These are phyloP conservation scores for Debaryomyces maramus DNA, from an alignment of 805 yeast genomes.

Conservation along the genomic window DNA sequence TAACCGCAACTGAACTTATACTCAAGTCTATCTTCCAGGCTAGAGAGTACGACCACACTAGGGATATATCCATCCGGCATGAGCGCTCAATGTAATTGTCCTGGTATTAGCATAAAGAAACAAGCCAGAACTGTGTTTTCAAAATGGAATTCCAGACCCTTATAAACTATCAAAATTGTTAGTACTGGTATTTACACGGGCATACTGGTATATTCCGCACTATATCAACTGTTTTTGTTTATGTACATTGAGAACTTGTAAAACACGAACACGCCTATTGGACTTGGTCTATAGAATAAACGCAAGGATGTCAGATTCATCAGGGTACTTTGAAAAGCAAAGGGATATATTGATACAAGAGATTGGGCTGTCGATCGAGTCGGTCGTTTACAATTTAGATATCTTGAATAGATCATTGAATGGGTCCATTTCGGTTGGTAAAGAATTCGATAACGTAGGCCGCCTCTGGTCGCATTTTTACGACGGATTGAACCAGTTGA, in stretches of 20 bases:
- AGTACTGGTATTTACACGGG: neutral
- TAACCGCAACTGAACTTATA: constrained; percentile 18
- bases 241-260: neutral
- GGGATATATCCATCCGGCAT: constrained; percentile 19
- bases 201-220: neutral
- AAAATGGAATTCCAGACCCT: neutral
- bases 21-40: constrained; percentile 23
- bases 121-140: neutral
- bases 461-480: constrained; percentile 71
- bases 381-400: constrained; percentile 62
- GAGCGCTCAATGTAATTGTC: constrained; percentile 23
- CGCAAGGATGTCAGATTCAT: constrained; percentile 2
- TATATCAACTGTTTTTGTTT: neutral
- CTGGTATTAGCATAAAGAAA: constrained; percentile 15
- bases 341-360: constrained; percentile 59
- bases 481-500: constrained; percentile 43
- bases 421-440: constrained; percentile 69
- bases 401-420: constrained; percentile 67
- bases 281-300: neutral
- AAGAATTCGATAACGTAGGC: constrained; percentile 71
- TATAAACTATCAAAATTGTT: neutral
- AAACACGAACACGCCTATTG: neutral
- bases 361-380: constrained; percentile 58
- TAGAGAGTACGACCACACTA: constrained; percentile 30
- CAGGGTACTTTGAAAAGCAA: constrained; percentile 54